Conservation (phyloP, 306 rosid species). For the Astragalus glycyphyllos region DNA sequence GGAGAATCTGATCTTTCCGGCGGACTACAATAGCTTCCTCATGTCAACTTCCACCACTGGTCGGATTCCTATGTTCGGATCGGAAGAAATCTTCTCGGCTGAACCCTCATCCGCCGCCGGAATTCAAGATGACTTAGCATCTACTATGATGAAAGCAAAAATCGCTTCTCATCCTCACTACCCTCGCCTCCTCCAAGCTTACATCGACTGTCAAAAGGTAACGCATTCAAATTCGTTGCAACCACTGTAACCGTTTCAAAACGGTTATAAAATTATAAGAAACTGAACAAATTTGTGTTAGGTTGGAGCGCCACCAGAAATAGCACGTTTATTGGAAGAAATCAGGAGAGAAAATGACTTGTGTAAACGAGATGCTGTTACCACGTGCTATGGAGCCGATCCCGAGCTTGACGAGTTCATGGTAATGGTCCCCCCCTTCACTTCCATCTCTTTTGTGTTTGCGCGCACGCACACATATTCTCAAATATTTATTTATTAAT, state of each 20-base stretch:
- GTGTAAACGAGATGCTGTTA: conserved; percentile 58
- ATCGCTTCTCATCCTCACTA: conserved; percentile 88
- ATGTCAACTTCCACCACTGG: conserved; percentile 45
- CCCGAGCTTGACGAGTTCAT: conserved; percentile 99
- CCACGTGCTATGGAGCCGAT: conserved; percentile 97
- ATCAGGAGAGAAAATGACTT: conserved; percentile 74
- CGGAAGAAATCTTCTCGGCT: conserved; percentile 68
- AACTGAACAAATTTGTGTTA: not conserved
- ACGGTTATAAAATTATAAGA: conserved; percentile 1
- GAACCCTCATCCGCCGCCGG: conserved; percentile 56
- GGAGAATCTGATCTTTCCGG: conserved; percentile 82
- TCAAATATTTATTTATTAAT: not conserved
- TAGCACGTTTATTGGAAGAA: conserved; percentile 76
- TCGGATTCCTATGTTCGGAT: conserved; percentile 80
- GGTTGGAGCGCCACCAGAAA: conserved; percentile 99
- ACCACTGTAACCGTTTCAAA: not conserved
- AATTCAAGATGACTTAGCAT: conserved; percentile 47
- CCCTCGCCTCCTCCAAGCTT: conserved; percentile 88
- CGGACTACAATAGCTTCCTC: conserved; percentile 68
- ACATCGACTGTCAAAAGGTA: conserved; percentile 96
- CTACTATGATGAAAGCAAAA: conserved; percentile 72
- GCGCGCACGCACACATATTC: not conserved
- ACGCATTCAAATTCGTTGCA: not conserved
- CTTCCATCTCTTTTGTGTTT: conserved; percentile 6
- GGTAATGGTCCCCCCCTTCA: conserved; percentile 87